A percentile compares a stretch with the other conserved stretches of the same genome.
phyloP scores from a whole-genome alignment of 331 rosid species.

The Saraca asoca region DNA sequence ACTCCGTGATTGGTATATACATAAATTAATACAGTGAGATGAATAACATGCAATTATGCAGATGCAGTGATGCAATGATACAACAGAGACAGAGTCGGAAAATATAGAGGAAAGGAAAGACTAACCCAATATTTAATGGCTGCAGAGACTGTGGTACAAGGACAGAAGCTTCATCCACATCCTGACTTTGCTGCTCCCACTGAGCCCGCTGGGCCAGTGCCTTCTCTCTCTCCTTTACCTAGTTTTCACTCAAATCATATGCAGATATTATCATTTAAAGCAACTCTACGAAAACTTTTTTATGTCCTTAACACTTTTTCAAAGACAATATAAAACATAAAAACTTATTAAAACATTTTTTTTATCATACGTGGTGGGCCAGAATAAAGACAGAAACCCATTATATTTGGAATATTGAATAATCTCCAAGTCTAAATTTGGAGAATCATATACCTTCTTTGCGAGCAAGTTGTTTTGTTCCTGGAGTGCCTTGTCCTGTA shows the following conservation, averaged over 20 bases:
- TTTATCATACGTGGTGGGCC: no score
- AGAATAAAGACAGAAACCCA: no score
- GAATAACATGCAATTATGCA: no score
- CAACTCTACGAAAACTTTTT: no score
- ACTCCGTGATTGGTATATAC: no score
- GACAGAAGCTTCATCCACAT: constrained; percentile 35
- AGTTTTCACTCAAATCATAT: constrained; percentile 24
- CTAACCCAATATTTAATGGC: constrained; percentile 51
- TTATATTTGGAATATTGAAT: no score
- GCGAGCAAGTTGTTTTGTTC: constrained; percentile 70
- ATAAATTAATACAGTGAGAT: no score
- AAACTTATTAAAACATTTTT: no score
- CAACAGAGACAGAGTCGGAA: neutral
- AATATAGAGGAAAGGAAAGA: neutral
- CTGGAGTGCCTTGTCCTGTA: constrained; percentile 71
- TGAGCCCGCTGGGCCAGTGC: constrained; percentile 39
- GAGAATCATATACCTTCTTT: constrained; percentile 50
- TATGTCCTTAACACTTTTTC: no score
- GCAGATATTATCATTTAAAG: neutral
- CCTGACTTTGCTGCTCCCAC: constrained; percentile 41
- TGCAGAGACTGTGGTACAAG: constrained; percentile 49
- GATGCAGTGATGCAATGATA: neutral
- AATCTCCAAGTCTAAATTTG: no score
- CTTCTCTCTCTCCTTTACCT: constrained; percentile 78
- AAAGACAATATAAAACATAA: no score